These are phyloP conservation scores for Melanomma pulvis-pyrius DNA, from an alignment of 495 filamentous ascomycete genomes.

Conservation along the genomic window DNA sequence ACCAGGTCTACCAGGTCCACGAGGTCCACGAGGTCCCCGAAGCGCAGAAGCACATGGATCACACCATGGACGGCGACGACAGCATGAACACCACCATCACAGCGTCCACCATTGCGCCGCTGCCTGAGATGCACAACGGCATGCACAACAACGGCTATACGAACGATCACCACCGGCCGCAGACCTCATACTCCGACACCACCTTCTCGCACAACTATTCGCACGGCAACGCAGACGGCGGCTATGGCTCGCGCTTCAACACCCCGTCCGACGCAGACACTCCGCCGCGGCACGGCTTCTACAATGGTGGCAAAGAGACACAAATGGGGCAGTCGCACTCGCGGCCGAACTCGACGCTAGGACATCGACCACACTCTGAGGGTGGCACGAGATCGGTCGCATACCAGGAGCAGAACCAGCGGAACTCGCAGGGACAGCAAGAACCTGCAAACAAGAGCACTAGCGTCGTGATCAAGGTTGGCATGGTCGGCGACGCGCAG, in stretches of 20 bases:
- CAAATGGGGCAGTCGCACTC: constrained; percentile 33
- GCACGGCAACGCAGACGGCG: constrained; percentile 27
- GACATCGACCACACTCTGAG: constrained; percentile 22
- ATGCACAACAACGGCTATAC: constrained; percentile 27
- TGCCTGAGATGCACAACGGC: constrained; percentile 28
- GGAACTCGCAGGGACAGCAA: constrained; percentile 42
- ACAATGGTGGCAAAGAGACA: constrained; percentile 35
- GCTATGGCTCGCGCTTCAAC: constrained; percentile 38
- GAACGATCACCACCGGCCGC: constrained; percentile 40
- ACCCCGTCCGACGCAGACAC: constrained; percentile 37
- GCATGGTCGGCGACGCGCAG: constrained; percentile 98
- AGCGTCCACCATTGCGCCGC: constrained; percentile 41
- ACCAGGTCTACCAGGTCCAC: neutral
- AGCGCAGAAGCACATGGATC: constrained; percentile 31
- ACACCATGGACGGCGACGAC: constrained; percentile 41
- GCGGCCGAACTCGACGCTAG: constrained; percentile 31
- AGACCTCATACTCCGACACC: constrained; percentile 50
- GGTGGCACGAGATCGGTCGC: constrained; percentile 19
- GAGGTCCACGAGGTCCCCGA: constrained; percentile 5
- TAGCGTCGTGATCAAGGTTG: constrained; percentile 97
- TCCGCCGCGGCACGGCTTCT: constrained; percentile 33
- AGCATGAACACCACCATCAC: constrained; percentile 49
- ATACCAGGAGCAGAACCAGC: constrained; percentile 43
- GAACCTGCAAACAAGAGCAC: constrained; percentile 63
- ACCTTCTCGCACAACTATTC: constrained; percentile 43